A percentile compares a stretch with the other conserved stretches of the same genome.
These are phyloP conservation scores for Yamadazyma akitaensis DNA, from an alignment of 805 yeast genomes.

Conservation along the genomic window DNA sequence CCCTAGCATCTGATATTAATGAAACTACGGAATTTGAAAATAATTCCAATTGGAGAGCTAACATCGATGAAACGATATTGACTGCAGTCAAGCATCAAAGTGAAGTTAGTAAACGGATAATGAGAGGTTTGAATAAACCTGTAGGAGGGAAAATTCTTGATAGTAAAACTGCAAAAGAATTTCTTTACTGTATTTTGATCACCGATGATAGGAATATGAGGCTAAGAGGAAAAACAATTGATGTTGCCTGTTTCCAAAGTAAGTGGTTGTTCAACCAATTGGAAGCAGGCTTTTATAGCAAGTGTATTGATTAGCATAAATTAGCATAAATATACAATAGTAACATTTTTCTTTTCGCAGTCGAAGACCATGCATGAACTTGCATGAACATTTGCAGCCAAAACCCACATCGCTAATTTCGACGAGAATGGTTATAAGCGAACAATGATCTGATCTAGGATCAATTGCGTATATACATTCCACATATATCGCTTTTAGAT, in stretches of 20 bases:
- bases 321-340: slow-evolving; percentile 1
- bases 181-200: slow-evolving; percentile 58
- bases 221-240: slow-evolving; percentile 57
- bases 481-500: too few species aligned
- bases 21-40: slow-evolving; percentile 74
- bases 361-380: background rate
- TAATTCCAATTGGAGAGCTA: slow-evolving; percentile 67
- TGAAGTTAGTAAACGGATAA: slow-evolving; percentile 35
- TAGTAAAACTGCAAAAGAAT: slow-evolving; percentile 38
- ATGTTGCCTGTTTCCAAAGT: slow-evolving; percentile 53
- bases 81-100: slow-evolving; percentile 46
- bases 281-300: slow-evolving; percentile 44
- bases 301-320: slow-evolving; percentile 46
- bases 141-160: slow-evolving; percentile 20
- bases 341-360: background rate
- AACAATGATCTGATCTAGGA: too few species aligned
- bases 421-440: too few species aligned
- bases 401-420: background rate
- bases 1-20: slow-evolving; percentile 62
- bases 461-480: too few species aligned
- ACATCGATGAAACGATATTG: slow-evolving; percentile 66
- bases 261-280: slow-evolving; percentile 57
- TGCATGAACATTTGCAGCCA: background rate
- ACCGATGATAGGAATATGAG: slow-evolving; percentile 77
- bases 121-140: slow-evolving; percentile 36